Evolutionary conservation across 176 grass and related monocot genomes (phyloP).

Genomic region (Avena insularis): DNA sequence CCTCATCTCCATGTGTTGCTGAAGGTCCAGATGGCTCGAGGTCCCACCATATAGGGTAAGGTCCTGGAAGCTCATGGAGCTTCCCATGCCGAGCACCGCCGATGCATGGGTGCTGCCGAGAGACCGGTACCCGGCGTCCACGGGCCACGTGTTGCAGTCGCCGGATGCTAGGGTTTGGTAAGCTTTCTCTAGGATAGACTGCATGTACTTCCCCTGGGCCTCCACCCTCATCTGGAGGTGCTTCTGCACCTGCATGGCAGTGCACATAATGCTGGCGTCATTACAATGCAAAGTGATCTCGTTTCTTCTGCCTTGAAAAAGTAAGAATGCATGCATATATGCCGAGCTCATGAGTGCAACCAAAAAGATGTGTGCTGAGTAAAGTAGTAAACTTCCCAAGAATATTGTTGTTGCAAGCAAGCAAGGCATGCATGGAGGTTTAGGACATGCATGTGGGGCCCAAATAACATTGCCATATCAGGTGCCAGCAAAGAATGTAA

Average conservation of each 20-base stretch:
- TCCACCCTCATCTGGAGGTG: constrained; percentile 95
- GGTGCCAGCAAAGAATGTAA: constrained; percentile 35
- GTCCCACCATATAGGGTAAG: constrained; percentile 64
- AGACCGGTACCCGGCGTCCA: constrained; percentile 49
- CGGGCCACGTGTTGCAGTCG: constrained; percentile 45
- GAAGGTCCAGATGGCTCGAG: constrained; percentile 66
- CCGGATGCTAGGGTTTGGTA: constrained; percentile 60
- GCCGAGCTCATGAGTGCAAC: constrained; percentile 36
- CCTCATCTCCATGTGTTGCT: constrained; percentile 65
- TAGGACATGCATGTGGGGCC: constrained; percentile 25
- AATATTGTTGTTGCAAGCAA: constrained; percentile 40
- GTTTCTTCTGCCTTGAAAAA: constrained; percentile 28
- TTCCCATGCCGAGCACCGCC: constrained; percentile 45
- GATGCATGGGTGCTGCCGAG: constrained; percentile 55
- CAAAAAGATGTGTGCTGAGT: constrained; percentile 30
- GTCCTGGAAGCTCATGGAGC: constrained; percentile 77
- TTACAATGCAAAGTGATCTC: constrained; percentile 35
- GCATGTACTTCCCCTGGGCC: constrained; percentile 98
- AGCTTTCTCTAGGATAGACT: constrained; percentile 94
- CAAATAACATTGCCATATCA: constrained; percentile 3
- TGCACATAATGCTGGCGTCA: constrained; percentile 9
- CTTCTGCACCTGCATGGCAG: constrained; percentile 71
- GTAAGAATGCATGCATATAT: constrained; percentile 43
- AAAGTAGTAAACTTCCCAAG: constrained; percentile 64
- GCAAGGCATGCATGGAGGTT: neutral